Conservation (phyloP, 495 filamentous ascomycete species). For the Xylaria palmicola region DNA sequence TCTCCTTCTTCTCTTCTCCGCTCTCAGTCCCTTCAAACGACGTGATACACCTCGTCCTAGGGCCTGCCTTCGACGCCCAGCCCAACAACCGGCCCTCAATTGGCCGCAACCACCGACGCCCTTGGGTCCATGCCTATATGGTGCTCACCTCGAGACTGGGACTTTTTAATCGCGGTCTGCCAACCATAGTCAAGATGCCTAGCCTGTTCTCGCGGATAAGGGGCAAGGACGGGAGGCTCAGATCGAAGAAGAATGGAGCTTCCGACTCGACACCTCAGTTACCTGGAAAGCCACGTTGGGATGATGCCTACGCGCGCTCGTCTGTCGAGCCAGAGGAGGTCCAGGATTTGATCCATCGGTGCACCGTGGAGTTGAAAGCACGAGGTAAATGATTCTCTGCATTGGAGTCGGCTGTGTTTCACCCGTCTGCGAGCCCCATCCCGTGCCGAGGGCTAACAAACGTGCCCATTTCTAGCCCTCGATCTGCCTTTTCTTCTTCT, state of each 20-base stretch:
- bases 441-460: conserved; percentile 31
- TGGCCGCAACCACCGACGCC: background rate
- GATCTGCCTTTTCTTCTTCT: conserved; percentile 90
- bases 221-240: conserved; percentile 61
- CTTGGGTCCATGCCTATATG: conserved; percentile 3
- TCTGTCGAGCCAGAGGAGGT: conserved; percentile 88
- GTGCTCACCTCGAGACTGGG: conserved; percentile 10
- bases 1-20: conserved; percentile 19
- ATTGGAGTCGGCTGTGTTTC: background rate
- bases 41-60: conserved; percentile 17
- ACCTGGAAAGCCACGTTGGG: conserved; percentile 72
- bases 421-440: background rate
- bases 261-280: conserved; percentile 48
- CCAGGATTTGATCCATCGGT: conserved; percentile 77
- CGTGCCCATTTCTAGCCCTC: conserved; percentile 57
- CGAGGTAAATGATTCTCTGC: conserved; percentile 61
- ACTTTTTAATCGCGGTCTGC: conserved; percentile 9
- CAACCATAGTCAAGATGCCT: conserved; percentile 47
- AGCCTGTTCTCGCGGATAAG: conserved; percentile 74
- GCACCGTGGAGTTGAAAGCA: conserved; percentile 87
- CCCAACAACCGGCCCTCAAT: background rate
- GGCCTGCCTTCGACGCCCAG: conserved; percentile 8
- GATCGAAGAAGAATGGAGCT: conserved; percentile 55
- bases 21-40: conserved; percentile 19
- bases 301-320: conserved; percentile 85